A percentile compares a stretch with the other conserved stretches of the same genome.
These are phyloP conservation scores for Crithidia fasciculata DNA, from an alignment of 208 protist genomes.

Conservation along the genomic window DNA sequence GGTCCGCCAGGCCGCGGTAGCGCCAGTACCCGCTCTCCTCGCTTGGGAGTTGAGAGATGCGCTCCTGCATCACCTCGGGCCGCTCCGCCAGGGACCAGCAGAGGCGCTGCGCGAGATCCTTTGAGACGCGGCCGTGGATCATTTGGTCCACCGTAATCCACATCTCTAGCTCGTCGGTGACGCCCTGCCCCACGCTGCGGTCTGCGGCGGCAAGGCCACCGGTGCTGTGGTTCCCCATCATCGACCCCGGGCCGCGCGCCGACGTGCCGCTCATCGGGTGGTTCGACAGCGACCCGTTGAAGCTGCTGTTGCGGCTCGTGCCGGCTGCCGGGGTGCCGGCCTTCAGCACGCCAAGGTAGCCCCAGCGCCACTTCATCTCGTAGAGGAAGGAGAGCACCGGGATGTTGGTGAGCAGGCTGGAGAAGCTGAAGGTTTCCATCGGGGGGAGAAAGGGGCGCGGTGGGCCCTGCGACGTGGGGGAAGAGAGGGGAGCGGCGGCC, in stretches of 20 bases:
- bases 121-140: constrained; percentile 79
- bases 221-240: constrained; percentile 39
- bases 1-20: constrained; percentile 79
- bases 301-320: constrained; percentile 22
- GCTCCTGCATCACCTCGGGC: constrained; percentile 69
- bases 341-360: constrained; percentile 66
- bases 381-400: constrained; percentile 85
- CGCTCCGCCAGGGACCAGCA: constrained; percentile 77
- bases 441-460: constrained; percentile 50
- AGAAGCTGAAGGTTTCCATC: constrained; percentile 90
- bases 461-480: constrained; percentile 12
- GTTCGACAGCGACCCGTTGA: constrained; percentile 3
- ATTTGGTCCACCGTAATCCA: constrained; percentile 85
- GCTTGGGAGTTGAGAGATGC: constrained; percentile 52
- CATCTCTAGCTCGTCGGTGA: constrained; percentile 84
- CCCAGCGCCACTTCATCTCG: constrained; percentile 87
- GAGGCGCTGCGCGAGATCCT: constrained; percentile 65
- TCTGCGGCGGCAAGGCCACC: constrained; percentile 36
- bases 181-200: constrained; percentile 36
- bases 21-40: constrained; percentile 73
- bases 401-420: constrained; percentile 84
- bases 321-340: constrained; percentile 32
- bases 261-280: constrained; percentile 12
- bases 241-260: constrained; percentile 20
- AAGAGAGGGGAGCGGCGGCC: neutral